A percentile compares a stretch with the other conserved stretches of the same genome.
Conservation (phyloP, 2,329 filamentous ascomycete genomes). For the Passalora sequoiae region DNA sequence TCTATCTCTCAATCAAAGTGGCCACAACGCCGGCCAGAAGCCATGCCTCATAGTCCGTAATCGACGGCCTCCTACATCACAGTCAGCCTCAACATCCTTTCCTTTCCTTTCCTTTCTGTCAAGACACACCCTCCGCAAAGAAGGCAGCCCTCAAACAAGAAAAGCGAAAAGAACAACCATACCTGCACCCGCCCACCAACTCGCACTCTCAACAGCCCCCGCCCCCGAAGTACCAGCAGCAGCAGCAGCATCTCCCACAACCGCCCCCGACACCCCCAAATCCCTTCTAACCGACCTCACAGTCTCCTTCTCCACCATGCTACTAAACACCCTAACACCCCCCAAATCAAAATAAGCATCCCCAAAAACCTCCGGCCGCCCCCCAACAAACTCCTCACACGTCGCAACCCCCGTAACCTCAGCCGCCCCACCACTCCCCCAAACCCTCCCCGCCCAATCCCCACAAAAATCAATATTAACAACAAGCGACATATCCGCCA, state of each 20-base stretch:
- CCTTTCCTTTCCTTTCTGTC: too few relatives aligned
- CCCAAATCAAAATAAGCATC: slow-evolving; percentile 76
- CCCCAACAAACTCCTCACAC: slow-evolving; percentile 67
- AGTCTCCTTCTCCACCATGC: slow-evolving; percentile 10
- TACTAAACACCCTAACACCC: slow-evolving; percentile 57
- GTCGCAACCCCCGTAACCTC: slow-evolving; percentile 51
- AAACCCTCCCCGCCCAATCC: slow-evolving; percentile 73
- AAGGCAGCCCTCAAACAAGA: background rate
- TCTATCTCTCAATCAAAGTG: too few relatives aligned
- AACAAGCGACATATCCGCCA: slow-evolving; percentile 68
- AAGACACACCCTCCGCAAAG: too few relatives aligned
- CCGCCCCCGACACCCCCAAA: background rate
- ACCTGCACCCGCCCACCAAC: background rate
- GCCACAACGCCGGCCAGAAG: too few relatives aligned
- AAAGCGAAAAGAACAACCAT: background rate
- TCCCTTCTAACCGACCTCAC: too few relatives aligned
- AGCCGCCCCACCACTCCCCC: slow-evolving; percentile 57
- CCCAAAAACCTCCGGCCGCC: slow-evolving; percentile 64
- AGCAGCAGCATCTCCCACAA: background rate
- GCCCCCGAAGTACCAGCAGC: background rate
- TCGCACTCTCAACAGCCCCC: background rate
- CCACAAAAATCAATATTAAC: slow-evolving; percentile 85
- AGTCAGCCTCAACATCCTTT: too few relatives aligned
- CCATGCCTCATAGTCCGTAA: too few relatives aligned
- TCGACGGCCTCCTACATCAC: too few relatives aligned